Conservation (phyloP, 176 grass and related monocot genomes). For the Oropetium thomaeum region DNA sequence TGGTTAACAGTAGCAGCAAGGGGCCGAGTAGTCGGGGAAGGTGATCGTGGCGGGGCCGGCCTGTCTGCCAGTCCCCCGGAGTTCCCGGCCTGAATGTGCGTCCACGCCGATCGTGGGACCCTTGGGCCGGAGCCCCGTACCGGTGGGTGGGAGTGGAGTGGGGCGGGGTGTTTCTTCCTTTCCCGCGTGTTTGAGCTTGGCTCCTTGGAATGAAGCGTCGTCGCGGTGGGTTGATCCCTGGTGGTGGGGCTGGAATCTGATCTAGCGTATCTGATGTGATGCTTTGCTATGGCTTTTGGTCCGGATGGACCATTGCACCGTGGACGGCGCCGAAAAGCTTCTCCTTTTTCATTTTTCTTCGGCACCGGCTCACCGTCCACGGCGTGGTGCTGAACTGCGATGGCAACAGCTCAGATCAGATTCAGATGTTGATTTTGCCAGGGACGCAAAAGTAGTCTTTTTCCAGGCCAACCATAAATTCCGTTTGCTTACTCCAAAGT, state of each 20-base stretch:
- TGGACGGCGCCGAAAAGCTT: constrained; percentile 44
- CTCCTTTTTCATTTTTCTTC: neutral
- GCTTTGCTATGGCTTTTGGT: neutral
- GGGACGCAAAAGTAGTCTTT: neutral
- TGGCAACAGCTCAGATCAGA: constrained; percentile 25
- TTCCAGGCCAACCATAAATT: neutral
- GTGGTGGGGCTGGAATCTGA: constrained; percentile 5
- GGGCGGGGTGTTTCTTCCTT: neutral
- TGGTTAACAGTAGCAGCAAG: no score
- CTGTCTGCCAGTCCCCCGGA: neutral
- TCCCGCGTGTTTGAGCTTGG: constrained; percentile 24
- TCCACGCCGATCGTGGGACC: constrained; percentile 24
- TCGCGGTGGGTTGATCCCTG: neutral
- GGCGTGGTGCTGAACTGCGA: constrained; percentile 6
- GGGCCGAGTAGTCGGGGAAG: constrained; percentile 9
- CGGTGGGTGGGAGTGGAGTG: neutral
- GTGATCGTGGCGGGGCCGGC: constrained; percentile 7
- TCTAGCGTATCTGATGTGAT: constrained; percentile 1
- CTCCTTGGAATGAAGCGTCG: neutral
- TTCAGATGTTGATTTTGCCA: neutral
- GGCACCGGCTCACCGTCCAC: neutral
- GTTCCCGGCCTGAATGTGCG: constrained; percentile 10
- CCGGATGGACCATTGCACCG: neutral
- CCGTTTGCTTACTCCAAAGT: neutral
- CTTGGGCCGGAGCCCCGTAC: neutral